A percentile compares a stretch with the other conserved stretches of the same genome.
Evolutionary conservation across 495 filamentous ascomycete genomes (phyloP).

Genomic region (Cercophora sp.): DNA sequence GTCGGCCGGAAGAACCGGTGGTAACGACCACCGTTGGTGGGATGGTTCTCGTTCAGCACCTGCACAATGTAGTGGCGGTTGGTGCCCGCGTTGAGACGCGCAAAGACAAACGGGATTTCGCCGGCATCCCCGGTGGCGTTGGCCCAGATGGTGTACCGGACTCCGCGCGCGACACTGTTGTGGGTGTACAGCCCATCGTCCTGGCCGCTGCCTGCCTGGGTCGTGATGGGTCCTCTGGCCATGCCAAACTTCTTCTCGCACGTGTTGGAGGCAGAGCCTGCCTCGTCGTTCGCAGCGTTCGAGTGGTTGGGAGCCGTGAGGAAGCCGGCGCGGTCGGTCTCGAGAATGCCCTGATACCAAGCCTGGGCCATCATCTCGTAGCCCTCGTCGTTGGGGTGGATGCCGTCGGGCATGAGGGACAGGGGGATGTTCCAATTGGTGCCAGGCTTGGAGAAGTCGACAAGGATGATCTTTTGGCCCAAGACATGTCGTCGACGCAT

Average conservation of each 20-base stretch:
- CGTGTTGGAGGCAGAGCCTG: neutral
- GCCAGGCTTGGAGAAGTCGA: slow-evolving; percentile 1
- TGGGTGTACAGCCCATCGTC: slow-evolving; percentile 1
- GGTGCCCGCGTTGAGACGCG: neutral
- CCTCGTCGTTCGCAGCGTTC: neutral
- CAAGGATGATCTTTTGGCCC: slow-evolving; percentile 7
- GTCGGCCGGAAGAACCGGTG: neutral
- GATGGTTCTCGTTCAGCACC: neutral
- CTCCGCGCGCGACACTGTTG: neutral
- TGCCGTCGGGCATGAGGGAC: neutral
- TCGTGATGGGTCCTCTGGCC: neutral
- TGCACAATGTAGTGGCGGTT: neutral
- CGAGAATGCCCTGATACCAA: slow-evolving; percentile 2
- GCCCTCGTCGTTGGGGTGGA: slow-evolving; percentile 2
- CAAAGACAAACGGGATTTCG: neutral
- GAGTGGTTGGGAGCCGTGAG: neutral
- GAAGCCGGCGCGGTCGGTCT: neutral
- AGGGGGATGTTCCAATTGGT: neutral
- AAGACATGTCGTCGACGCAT: slow-evolving; percentile 16
- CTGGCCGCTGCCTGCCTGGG: neutral
- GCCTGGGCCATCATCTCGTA: neutral
- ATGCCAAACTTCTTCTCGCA: neutral
- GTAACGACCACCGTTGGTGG: neutral
- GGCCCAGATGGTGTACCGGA: neutral
- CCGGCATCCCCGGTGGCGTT: neutral